phyloP scores from a whole-genome alignment of 2,329 filamentous ascomycete species.

The Colletotrichum chlorophyti region DNA sequence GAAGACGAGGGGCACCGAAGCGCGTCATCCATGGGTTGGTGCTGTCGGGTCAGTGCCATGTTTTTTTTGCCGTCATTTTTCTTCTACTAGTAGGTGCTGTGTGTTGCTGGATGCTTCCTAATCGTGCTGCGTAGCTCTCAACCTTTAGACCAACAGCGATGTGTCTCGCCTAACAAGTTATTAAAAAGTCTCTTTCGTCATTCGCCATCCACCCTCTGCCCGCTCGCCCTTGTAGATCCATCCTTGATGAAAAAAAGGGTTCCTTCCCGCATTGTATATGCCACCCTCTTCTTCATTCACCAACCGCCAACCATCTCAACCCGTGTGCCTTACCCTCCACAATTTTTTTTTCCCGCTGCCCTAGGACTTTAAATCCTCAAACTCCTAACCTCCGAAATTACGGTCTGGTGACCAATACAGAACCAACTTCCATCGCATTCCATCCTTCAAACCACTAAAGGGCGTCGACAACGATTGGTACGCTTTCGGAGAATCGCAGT shows the following conservation, averaged over 20 bases:
- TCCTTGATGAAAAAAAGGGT: conserved; percentile 11
- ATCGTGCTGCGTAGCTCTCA: neutral
- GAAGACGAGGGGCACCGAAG: conserved; percentile 5
- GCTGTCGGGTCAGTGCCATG: too few species aligned
- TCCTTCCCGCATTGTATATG: conserved; percentile 8
- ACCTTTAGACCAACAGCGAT: conserved; percentile 10
- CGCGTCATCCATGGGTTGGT: too few species aligned
- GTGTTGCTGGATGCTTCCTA: conserved; percentile 5
- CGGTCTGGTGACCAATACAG: neutral
- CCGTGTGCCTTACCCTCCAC: conserved; percentile 7
- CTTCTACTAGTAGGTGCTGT: neutral
- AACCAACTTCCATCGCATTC: neutral
- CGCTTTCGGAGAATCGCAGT: neutral
- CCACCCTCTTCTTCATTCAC: conserved; percentile 11
- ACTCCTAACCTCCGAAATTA: conserved; percentile 12
- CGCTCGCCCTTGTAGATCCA: conserved; percentile 8
- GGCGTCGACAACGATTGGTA: neutral
- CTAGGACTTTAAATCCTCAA: conserved; percentile 21
- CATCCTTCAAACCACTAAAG: neutral
- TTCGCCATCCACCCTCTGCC: conserved; percentile 18
- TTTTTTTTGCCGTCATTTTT: neutral
- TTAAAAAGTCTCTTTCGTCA: conserved; percentile 29
- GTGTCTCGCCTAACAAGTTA: conserved; percentile 19
- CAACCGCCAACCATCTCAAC: conserved; percentile 11
- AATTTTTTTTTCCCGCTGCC: conserved; percentile 19